Percentiles rank a stretch among this genome's conserved stretches.
Conservation (phyloP, 768 basidiomycete genomes). For the Collybia nuda region DNA sequence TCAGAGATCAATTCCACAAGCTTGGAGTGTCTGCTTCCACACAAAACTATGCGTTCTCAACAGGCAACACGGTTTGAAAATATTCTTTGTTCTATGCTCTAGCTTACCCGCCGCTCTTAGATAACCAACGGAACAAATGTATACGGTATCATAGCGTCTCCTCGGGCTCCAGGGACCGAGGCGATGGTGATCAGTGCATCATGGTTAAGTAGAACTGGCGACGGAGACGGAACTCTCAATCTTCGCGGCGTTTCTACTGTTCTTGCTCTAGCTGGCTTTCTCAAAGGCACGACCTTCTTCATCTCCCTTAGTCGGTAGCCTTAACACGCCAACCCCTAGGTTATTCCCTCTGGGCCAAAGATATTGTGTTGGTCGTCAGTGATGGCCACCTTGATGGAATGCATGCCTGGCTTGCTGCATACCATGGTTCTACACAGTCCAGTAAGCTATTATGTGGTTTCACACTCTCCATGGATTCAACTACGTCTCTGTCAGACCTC, state of each 20-base stretch:
- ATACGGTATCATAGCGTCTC: conserved; percentile 80
- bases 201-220: conserved; percentile 72
- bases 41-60: conserved; percentile 64
- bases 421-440: conserved; percentile 67
- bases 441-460: conserved; percentile 41
- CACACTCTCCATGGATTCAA: not conserved
- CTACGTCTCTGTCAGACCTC: conserved; percentile 48
- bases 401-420: conserved; percentile 88
- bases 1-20: conserved; percentile 66
- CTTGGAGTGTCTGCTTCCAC: conserved; percentile 71
- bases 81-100: not conserved
- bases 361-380: conserved; percentile 85
- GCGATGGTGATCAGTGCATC: conserved; percentile 91
- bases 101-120: conserved; percentile 31
- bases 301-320: not conserved
- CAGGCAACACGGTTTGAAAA: conserved; percentile 50
- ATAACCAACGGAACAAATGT: conserved; percentile 68
- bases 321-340: conserved; percentile 36
- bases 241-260: conserved; percentile 86
- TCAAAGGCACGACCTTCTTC: conserved; percentile 60
- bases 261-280: conserved; percentile 77
- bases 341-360: conserved; percentile 93
- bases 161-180: conserved; percentile 91
- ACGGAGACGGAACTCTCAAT: conserved; percentile 63
- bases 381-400: conserved; percentile 90